Conservation (phyloP, 352 stramenopile genomes). For the Globisporangium apiculatum region DNA sequence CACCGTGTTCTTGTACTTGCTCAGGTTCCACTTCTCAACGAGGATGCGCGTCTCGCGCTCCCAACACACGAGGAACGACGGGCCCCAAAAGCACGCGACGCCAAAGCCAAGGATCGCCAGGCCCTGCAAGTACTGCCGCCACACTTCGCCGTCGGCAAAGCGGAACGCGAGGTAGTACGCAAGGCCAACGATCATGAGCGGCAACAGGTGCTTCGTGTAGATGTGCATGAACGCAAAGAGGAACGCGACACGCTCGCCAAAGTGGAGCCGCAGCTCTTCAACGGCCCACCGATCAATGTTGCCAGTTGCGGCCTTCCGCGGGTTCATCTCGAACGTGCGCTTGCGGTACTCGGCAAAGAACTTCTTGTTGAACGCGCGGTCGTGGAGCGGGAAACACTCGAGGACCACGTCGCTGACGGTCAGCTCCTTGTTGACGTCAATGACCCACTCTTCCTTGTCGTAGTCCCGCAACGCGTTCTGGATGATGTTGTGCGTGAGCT, state of each 20-base stretch:
- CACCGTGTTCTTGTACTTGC: slow-evolving; percentile 86
- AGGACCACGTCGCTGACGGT: slow-evolving; percentile 71
- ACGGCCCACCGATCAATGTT: slow-evolving; percentile 84
- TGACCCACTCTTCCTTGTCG: slow-evolving; percentile 84
- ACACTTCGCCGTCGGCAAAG: slow-evolving; percentile 44
- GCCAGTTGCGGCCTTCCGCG: slow-evolving; percentile 55
- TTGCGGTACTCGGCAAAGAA: slow-evolving; percentile 87
- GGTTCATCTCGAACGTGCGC: slow-evolving; percentile 65
- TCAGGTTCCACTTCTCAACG: slow-evolving; percentile 85
- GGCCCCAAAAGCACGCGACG: slow-evolving; percentile 76
- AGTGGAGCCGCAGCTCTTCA: slow-evolving; percentile 81
- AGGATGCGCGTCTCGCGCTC: slow-evolving; percentile 82
- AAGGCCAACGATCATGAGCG: slow-evolving; percentile 52
- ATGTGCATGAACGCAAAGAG: slow-evolving; percentile 89
- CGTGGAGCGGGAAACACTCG: slow-evolving; percentile 78
- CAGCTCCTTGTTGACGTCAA: slow-evolving; percentile 80
- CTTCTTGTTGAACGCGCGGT: slow-evolving; percentile 80
- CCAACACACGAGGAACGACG: slow-evolving; percentile 80
- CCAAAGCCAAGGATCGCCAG: slow-evolving; percentile 59
- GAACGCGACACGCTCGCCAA: slow-evolving; percentile 85
- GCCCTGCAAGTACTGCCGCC: slow-evolving; percentile 69
- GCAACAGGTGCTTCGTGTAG: slow-evolving; percentile 83
- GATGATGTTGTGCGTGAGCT: slow-evolving; percentile 87
- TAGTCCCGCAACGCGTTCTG: slow-evolving; percentile 83
- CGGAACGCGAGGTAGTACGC: slow-evolving; percentile 78